A percentile compares a stretch with the other conserved stretches of the same genome.
phyloP scores from a whole-genome alignment of 2,329 filamentous ascomycete genomes.

The Sphaceloma murrayae region DNA sequence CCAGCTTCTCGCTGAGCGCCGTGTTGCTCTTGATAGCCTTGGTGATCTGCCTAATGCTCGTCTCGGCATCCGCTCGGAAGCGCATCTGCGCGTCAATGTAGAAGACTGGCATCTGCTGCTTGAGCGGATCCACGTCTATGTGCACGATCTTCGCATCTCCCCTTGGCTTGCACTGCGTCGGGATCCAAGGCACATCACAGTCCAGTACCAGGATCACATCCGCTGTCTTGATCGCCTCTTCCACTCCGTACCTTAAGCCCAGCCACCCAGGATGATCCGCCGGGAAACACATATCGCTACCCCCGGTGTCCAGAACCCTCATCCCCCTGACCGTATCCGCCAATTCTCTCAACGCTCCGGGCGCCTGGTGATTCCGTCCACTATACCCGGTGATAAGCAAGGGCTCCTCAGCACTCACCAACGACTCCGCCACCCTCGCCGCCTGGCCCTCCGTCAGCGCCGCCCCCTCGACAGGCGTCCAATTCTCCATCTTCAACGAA shows the following conservation, averaged over 20 bases:
- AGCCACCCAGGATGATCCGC: constrained; percentile 52
- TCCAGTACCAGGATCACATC: constrained; percentile 80
- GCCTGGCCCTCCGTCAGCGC: constrained; percentile 49
- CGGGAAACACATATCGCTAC: constrained; percentile 74
- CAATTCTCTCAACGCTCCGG: constrained; percentile 54
- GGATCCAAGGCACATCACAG: constrained; percentile 89
- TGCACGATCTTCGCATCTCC: constrained; percentile 51
- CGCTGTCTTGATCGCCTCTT: constrained; percentile 63
- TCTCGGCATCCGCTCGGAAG: constrained; percentile 44
- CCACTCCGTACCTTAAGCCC: constrained; percentile 61
- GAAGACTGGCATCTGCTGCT: constrained; percentile 51
- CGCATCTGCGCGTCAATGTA: constrained; percentile 46
- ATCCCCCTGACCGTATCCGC: constrained; percentile 59
- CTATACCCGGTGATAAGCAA: constrained; percentile 62
- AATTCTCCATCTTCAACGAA: constrained; percentile 55
- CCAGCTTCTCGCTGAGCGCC: constrained; percentile 37
- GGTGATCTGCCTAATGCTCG: constrained; percentile 59
- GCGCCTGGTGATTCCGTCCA: constrained; percentile 57
- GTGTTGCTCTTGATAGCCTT: constrained; percentile 44
- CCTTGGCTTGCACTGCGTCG: constrained; percentile 58
- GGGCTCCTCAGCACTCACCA: constrained; percentile 56
- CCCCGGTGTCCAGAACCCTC: constrained; percentile 64
- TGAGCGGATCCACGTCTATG: constrained; percentile 57
- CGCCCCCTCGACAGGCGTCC: constrained; percentile 61
- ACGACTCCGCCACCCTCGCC: constrained; percentile 50